phyloP scores from a whole-genome alignment of 2,329 filamentous ascomycete genomes.

The Raffaelea arxii region DNA sequence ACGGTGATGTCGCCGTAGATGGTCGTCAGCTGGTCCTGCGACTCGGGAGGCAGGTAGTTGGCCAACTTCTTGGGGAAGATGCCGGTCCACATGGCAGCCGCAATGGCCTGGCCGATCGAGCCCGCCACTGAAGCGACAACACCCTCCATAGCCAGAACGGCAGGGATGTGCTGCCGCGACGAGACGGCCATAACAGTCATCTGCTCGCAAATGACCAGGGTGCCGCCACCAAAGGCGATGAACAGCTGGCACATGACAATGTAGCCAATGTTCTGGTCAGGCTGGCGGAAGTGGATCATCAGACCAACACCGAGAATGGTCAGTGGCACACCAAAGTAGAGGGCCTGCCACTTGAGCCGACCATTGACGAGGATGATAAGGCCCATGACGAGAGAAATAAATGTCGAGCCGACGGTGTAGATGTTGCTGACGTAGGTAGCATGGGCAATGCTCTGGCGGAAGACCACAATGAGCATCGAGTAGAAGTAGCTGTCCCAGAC shows the following conservation, averaged over 20 bases:
- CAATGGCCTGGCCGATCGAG: constrained; percentile 48
- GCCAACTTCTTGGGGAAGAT: constrained; percentile 41
- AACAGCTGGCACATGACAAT: constrained; percentile 50
- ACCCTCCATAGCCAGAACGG: constrained; percentile 46
- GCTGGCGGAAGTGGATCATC: constrained; percentile 47
- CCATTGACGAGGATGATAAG: constrained; percentile 35
- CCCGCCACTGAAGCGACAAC: constrained; percentile 30
- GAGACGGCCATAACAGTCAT: constrained; percentile 49
- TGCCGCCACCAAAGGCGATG: constrained; percentile 39
- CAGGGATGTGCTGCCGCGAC: constrained; percentile 45
- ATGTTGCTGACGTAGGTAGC: constrained; percentile 10
- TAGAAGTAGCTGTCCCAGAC: constrained; percentile 12
- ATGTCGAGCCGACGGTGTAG: constrained; percentile 21
- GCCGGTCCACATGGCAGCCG: constrained; percentile 52
- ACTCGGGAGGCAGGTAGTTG: constrained; percentile 35
- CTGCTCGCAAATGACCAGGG: constrained; percentile 47
- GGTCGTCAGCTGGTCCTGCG: constrained; percentile 19
- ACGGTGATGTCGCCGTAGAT: constrained; percentile 44
- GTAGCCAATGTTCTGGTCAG: constrained; percentile 37
- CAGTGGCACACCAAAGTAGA: constrained; percentile 40
- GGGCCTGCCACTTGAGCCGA: constrained; percentile 32
- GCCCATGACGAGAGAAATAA: constrained; percentile 34
- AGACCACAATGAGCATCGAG: constrained; percentile 12
- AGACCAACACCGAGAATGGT: constrained; percentile 43
- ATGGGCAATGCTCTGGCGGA: constrained; percentile 7